phyloP scores from a whole-genome alignment of 345 rosid genomes.

The Eucalyptus sp. region DNA sequence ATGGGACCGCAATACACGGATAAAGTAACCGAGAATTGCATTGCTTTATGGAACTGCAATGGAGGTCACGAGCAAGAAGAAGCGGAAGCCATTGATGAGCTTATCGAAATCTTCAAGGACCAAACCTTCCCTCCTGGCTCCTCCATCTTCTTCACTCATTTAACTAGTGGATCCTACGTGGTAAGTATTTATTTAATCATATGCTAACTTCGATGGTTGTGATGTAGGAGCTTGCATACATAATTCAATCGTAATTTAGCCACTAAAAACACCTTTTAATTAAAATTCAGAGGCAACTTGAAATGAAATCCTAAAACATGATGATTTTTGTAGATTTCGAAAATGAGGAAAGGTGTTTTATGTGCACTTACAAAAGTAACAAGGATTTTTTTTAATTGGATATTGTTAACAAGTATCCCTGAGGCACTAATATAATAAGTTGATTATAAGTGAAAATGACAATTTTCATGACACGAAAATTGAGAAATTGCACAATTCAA shows the following conservation, averaged over 20 bases:
- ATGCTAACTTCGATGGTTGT: not conserved
- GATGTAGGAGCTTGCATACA: not conserved
- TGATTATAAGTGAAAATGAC: too few relatives aligned
- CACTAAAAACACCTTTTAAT: not conserved
- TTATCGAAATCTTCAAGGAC: constrained; percentile 39
- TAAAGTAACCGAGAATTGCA: not conserved
- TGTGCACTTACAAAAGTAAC: not conserved
- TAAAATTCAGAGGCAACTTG: not conserved
- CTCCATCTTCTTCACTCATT: constrained; percentile 52
- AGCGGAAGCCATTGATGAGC: constrained; percentile 36
- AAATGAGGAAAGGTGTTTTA: not conserved
- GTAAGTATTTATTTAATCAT: constrained; percentile 8
- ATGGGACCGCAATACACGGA: not conserved
- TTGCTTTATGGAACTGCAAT: not conserved
- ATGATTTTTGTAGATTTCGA: not conserved
- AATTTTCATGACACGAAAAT: too few relatives aligned
- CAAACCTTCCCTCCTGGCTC: constrained; percentile 52
- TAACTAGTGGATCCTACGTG: constrained; percentile 34
- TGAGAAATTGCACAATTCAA: too few relatives aligned
- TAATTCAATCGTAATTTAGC: not conserved
- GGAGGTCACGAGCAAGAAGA: not conserved
- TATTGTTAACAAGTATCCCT: too few relatives aligned
- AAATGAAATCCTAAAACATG: not conserved
- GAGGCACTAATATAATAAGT: too few relatives aligned
- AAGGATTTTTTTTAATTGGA: not conserved